Evolutionary conservation across 768 basidiomycete genomes (phyloP).

Genomic region (Dacryopinax primogenitus): DNA sequence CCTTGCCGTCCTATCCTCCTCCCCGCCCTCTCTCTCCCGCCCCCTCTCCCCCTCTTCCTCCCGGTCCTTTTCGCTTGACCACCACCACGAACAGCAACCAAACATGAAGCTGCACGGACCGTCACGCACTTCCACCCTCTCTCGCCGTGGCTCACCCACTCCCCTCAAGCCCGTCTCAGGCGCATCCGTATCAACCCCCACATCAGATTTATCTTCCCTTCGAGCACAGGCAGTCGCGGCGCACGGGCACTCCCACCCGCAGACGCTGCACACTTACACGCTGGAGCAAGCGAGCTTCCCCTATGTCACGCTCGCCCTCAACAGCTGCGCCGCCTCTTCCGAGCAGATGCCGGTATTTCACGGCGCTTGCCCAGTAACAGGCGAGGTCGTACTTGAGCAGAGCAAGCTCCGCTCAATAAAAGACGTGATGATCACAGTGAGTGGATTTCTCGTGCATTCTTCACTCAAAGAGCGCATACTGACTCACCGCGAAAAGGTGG

Average conservation of each 20-base stretch:
- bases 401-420: not conserved
- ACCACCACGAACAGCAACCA: not conserved
- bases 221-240: not conserved
- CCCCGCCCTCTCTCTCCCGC: not conserved
- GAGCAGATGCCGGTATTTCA: slow-evolving; percentile 5
- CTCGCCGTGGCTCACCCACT: not conserved
- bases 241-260: not conserved
- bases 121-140: not conserved
- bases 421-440: slow-evolving; percentile 1
- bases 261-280: not conserved
- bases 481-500: not conserved
- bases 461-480: not conserved
- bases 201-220: not conserved
- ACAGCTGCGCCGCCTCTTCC: not conserved
- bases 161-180: not conserved
- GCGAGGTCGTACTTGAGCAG: slow-evolving; percentile 3
- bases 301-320: not conserved
- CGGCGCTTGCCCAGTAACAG: not conserved
- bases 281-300: not conserved
- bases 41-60: not conserved
- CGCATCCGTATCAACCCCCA: too few species aligned
- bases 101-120: not conserved
- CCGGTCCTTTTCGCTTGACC: not conserved
- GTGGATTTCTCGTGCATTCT: not conserved
- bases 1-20: not conserved